Conservation (phyloP, 805 yeast species). For the Cyberlindnera sargentensis region DNA sequence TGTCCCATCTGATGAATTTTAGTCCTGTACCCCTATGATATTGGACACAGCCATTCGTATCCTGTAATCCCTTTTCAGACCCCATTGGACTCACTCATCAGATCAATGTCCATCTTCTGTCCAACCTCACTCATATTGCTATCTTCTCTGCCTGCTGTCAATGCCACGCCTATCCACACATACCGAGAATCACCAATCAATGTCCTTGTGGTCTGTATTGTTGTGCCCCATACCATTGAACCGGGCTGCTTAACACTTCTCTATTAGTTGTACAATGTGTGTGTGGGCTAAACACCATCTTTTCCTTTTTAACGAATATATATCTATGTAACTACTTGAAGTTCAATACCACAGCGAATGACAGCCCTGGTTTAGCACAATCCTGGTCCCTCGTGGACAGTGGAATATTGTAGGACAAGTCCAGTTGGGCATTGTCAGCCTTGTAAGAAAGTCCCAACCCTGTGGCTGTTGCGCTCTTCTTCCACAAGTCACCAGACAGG, state of each 20-base stretch:
- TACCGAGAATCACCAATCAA: background rate
- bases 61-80: no score
- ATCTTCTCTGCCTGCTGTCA: background rate
- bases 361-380: conserved; percentile 46
- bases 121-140: conserved; percentile 4
- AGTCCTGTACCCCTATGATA: no score
- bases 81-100: background rate
- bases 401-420: conserved; percentile 50
- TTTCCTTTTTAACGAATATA: background rate
- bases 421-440: conserved; percentile 46
- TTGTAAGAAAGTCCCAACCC: conserved; percentile 49
- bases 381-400: conserved; percentile 38
- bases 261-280: no score
- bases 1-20: background rate
- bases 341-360: conserved; percentile 44
- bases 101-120: conserved; percentile 3
- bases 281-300: no score
- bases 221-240: no score
- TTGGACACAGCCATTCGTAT: no score
- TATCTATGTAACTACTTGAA: conserved; percentile 13
- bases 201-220: no score
- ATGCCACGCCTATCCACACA: background rate
- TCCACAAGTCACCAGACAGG: conserved; percentile 17
- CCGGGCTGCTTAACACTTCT: no score
- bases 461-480: conserved; percentile 35